Percentiles rank a stretch among this genome's conserved stretches.
Evolutionary conservation across 331 rosid genomes (phyloP).

Genomic region (Quercus lobata): DNA sequence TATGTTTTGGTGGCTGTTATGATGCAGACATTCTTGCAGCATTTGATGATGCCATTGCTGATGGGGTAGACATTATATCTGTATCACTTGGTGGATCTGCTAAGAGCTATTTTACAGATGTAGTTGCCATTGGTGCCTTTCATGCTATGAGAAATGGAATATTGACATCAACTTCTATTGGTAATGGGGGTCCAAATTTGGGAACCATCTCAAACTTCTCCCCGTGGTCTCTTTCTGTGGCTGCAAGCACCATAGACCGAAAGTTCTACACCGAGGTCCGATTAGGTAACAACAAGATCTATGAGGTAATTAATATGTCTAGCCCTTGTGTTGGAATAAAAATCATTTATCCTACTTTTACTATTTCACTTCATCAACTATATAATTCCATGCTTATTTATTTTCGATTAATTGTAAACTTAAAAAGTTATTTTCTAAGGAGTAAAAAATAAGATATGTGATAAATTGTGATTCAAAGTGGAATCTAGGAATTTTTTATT

Average conservation of each 20-base stretch:
- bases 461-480: too few species aligned
- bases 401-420: too few species aligned
- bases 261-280: constrained; percentile 33
- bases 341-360: too few species aligned
- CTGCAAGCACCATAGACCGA: constrained; percentile 42
- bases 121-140: constrained; percentile 28
- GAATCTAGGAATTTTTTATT: too few species aligned
- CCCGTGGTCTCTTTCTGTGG: constrained; percentile 53
- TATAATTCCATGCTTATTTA: too few species aligned
- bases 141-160: constrained; percentile 43
- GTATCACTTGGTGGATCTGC: not conserved
- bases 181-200: constrained; percentile 31
- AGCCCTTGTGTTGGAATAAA: not conserved
- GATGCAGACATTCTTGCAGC: constrained; percentile 30
- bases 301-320: constrained; percentile 27
- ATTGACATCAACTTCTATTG: constrained; percentile 31
- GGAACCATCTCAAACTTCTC: constrained; percentile 17
- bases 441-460: too few species aligned
- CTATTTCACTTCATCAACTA: too few species aligned
- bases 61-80: constrained; percentile 25
- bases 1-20: constrained; percentile 21
- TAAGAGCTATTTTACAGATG: constrained; percentile 12
- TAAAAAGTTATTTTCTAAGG: too few species aligned
- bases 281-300: constrained; percentile 34
- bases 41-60: constrained; percentile 26